Evolutionary conservation across 2,329 filamentous ascomycete species (phyloP), one percentile per base, ranked within the genome.

Genomic region (Whalleya microplaca): DNA sequence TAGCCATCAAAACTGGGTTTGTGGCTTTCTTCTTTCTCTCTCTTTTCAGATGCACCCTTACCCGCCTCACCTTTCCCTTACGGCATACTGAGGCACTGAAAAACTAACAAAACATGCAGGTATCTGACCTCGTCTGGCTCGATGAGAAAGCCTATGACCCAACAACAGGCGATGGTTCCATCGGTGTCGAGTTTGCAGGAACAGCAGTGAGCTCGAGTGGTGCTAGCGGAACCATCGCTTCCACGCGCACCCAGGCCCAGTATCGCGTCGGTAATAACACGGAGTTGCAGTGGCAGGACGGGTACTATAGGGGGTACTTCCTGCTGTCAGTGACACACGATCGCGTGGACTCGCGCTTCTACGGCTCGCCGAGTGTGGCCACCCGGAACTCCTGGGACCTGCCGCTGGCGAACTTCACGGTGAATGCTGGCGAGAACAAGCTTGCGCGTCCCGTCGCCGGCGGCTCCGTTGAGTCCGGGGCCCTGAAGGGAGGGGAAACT

Each of bases 261-360:
- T 70, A 68, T 62, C 73, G 82, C 32, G 75, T 78, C 60, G 68
- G 68, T 43, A 72, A 78, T 20, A 91, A 90, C 70, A 73, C 76
- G 0, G 86, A 89, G 70, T 75, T 92, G 45, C 85, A 89, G 66
- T 92, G 88, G 89, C 84, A 87, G 64, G 88, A 91, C 55, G 71
- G 86, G 7, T 91, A 89, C 70, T 92, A 91, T 71, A 80, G 88
- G 18, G 89, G 89, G 1, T 92, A 92, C 73, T 91, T 85, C 63
- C 82, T 88, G 66, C 75, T 91, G 41, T 79, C 81, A 46, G 75
- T 90, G 52, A 77, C 74, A 19, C 77, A 82, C 20, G 77, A 86
- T 10, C 74, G 80, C 44, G 78, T 89, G 2, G 76, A 82, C n/a
- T 88, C 88, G 0, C 77, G 78, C 12, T 92, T 81, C 73, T 92